Conservation (phyloP, 148 eudicot species). For the Drosera capensis region DNA sequence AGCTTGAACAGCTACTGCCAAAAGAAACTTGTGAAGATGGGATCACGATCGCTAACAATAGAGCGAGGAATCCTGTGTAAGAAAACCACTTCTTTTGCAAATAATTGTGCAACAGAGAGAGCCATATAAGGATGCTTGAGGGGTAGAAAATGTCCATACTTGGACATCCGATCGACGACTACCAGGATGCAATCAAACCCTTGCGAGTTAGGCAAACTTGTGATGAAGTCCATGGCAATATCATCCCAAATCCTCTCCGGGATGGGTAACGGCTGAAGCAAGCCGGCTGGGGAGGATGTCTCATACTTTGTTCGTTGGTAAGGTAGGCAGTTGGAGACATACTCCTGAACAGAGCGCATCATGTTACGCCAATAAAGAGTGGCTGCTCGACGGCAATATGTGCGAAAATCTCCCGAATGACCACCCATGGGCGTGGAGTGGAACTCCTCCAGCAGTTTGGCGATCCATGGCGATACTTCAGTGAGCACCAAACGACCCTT, state of each 20-base stretch:
- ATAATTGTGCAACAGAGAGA: not conserved
- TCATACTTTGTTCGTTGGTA: not conserved
- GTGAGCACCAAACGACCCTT: too few relatives aligned
- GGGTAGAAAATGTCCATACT: too few relatives aligned
- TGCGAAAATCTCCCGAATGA: too few relatives aligned
- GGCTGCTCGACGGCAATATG: too few relatives aligned
- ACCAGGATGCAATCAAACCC: not conserved
- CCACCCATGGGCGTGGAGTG: too few relatives aligned
- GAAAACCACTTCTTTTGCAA: too few relatives aligned
- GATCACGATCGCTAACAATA: too few relatives aligned
- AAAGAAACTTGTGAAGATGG: not conserved
- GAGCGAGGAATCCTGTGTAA: too few relatives aligned
- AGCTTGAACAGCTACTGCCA: not conserved
- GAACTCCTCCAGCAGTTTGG: too few relatives aligned
- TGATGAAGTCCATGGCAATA: not conserved
- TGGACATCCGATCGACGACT: not conserved
- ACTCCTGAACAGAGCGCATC: not conserved
- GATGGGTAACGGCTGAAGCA: not conserved
- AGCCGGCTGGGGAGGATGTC: not conserved
- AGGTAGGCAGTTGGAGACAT: not conserved
- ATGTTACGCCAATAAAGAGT: not conserved
- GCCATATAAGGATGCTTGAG: not conserved
- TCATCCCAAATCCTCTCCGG: too few relatives aligned
- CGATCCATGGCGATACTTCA: too few relatives aligned
- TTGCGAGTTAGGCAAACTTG: not conserved